phyloP scores from a whole-genome alignment of 192 early-diverging fungal species.

The Linnemannia elongata region DNA sequence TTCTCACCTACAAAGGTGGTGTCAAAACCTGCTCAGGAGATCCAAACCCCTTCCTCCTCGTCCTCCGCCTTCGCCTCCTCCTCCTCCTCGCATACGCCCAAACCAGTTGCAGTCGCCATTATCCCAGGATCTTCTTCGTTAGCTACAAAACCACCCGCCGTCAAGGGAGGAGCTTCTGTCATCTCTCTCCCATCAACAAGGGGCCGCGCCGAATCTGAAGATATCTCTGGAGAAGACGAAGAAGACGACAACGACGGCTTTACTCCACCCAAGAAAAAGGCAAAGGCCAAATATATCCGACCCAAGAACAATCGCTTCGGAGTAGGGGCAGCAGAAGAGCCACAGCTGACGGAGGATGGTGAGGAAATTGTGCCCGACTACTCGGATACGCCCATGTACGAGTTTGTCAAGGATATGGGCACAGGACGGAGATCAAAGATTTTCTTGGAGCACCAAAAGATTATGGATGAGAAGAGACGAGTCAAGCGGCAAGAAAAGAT shows the following conservation, averaged over 20 bases:
- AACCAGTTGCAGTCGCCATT: neutral
- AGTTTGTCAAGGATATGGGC: constrained; percentile 50
- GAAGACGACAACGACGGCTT: neutral
- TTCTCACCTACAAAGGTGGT: constrained; percentile 5
- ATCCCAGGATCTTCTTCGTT: neutral
- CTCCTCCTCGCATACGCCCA: neutral
- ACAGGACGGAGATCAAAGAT: constrained; percentile 30
- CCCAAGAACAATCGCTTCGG: neutral
- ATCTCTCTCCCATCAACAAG: constrained; percentile 38
- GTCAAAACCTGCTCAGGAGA: neutral
- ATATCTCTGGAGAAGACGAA: constrained; percentile 18
- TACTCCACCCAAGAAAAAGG: constrained; percentile 17
- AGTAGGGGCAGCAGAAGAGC: constrained; percentile 12
- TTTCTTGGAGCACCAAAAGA: constrained; percentile 31
- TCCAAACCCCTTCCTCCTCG: neutral
- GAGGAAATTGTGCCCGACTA: constrained; percentile 43
- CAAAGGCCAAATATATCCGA: constrained; percentile 21
- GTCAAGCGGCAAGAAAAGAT: constrained; percentile 23
- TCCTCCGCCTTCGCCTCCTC: neutral
- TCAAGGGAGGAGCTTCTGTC: constrained; percentile 23
- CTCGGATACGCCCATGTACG: constrained; percentile 46
- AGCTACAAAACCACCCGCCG: neutral
- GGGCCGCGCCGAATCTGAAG: neutral
- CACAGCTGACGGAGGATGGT: constrained; percentile 6
- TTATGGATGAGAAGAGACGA: constrained; percentile 21